Evolutionary conservation across 2,329 filamentous ascomycete genomes (phyloP), one percentile per base, ranked within the genome.

Genomic region (Epichloe sp.): DNA sequence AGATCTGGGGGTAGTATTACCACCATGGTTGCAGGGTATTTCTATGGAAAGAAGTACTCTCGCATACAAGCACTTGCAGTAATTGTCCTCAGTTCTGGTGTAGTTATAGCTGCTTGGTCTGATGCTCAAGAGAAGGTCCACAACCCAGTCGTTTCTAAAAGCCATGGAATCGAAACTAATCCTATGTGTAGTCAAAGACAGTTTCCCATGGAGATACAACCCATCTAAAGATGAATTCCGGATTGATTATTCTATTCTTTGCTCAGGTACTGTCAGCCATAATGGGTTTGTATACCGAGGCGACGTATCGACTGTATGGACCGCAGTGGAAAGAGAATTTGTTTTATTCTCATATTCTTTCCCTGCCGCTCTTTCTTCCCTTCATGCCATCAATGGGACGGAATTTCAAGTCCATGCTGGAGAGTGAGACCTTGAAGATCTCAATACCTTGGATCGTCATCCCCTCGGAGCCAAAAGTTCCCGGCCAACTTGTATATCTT

Each of bases 1-100:
- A 82, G 93, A 49, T 96, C 90, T 47, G 95, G 91, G 91, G 93
- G 93, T 15, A 95, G 90, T 60, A 94, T 97, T 55, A 94, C 90
- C 4, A 97, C 93, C 8, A 95, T 98, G 80, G 69, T 83, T 15
- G 88, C 91, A n/a, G 93, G 93, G 3, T 89, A 83, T 62, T 59
- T 95, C 14, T 89, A 85, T 62, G 91, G 91, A 41, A 95, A 91
- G 70, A 77, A 77, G 57, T 97, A 95, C 64, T 86, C 87, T 5
- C 76, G 75, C 23, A 76, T 88, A 47, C 93, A 98, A 63, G 74
- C 95, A 7, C 66, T 86, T 21, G 87, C 89, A 23, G 93, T 98
- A 26, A 69, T 85, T 7, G 73, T 96, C 41, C 74, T 98, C 57
- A 97, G 91, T 0, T 63, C 86, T 47, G 93, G 93, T 5, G 90